Base-by-base conservation (phyloP, 768 basidiomycete genomes). In the Gelatoporia subvermispora region DNA sequence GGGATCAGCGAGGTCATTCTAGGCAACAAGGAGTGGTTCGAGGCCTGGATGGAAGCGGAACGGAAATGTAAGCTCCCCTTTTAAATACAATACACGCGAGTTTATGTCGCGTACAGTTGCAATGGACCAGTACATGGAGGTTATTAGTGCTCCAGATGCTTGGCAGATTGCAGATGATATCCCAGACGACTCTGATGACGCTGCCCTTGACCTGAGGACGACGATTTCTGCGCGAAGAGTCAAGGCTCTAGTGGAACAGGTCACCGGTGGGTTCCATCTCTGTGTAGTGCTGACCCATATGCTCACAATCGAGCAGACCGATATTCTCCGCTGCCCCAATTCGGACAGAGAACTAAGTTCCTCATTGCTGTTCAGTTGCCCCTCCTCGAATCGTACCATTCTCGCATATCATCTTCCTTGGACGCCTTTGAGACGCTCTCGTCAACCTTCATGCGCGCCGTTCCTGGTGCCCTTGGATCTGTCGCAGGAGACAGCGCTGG, bases 371-470 rank as follows among this genome's bases (percentile, higher is more conserved):
- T 95, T 15, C 96, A 99, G 66, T 70, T 97, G 1, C 93, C 94
- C 1, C 62, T 96, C 11, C 68, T 99, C 11, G 79, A 87, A 49
- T 69, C 76, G 4, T 99, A 96, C 64, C 77, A 82, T 52, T 67
- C 71, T 8, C 84, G 94, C 17, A 84, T 99, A 63, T 74, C 80
- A 1, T 79, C 85, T 8, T 92, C 93, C 8, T 70, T 97, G 21
- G 93, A 97, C 58, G 95, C 94, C 0, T 97, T 97, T 57, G 96
- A 98, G 65, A 87, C 85, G 1, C 72, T 96, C 4, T 91, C 93
- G 1, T 92, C 88, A 24, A 78, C 85, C 0, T 82, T 99, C 54
- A 81, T 93, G 36, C 85, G 92, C 13, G 87, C 87, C 3, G 93
- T 98, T 1, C 96, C 96, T 1, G 96, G 96, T 16, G 92, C 92